Conservation (phyloP, 2,329 filamentous ascomycete species). For the Orbilia ellipsospora region DNA sequence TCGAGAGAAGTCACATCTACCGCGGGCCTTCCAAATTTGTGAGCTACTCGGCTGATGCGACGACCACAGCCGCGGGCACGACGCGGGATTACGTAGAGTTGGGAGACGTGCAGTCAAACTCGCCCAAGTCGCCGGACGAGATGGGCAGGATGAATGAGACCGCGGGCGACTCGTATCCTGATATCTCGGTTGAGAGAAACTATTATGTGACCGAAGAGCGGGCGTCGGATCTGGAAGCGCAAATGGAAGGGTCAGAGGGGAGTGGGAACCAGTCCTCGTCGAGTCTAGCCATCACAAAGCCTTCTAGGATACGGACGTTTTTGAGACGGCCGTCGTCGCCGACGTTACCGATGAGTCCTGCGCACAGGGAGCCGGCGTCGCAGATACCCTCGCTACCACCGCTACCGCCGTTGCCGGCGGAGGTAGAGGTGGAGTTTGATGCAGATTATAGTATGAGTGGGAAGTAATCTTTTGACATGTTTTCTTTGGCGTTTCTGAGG, state of each 20-base stretch:
- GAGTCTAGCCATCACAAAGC: conserved; percentile 19
- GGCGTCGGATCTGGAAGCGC: conserved; percentile 34
- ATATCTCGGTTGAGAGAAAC: conserved; percentile 50
- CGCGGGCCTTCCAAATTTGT: conserved; percentile 41
- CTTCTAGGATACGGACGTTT: conserved; percentile 29
- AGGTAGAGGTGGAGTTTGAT: not conserved
- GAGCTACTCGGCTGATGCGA: conserved; percentile 50
- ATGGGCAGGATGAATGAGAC: not conserved
- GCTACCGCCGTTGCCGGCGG: not conserved
- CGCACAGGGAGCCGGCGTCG: not conserved
- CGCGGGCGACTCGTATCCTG: conserved; percentile 28
- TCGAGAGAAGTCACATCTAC: conserved; percentile 47
- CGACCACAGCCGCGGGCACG: not conserved
- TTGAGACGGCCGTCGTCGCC: conserved; percentile 39
- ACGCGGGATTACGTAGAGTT: conserved; percentile 43
- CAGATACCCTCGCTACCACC: conserved; percentile 1
- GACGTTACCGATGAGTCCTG: conserved; percentile 11
- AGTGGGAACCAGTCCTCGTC: conserved; percentile 17
- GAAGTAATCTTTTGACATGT: conserved; percentile 1
- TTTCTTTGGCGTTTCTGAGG: not conserved
- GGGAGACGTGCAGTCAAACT: conserved; percentile 2
- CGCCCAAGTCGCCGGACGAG: not conserved
- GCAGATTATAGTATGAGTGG: not conserved
- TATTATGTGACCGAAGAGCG: conserved; percentile 46
- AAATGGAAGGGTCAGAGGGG: conserved; percentile 1